Evolutionary conservation across 768 basidiomycete species (phyloP), one percentile per base, ranked within the genome.

Genomic region (Dacryopinax primogenitus): DNA sequence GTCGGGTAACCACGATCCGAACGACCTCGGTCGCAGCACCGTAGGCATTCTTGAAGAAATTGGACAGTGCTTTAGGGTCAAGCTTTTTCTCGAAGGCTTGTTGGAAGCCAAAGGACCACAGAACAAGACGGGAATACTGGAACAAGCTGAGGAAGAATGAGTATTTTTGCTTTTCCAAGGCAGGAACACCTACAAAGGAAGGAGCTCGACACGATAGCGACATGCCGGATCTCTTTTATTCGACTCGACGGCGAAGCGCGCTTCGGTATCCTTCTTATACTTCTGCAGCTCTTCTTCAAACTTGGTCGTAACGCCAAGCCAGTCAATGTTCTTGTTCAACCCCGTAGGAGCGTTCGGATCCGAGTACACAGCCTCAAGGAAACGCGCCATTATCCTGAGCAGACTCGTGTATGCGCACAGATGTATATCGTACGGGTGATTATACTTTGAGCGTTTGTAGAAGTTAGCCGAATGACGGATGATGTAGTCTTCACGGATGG

Each of bases 101-200:
- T 68, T 91, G 88, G 76, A 90, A 90, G 3, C 87, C 88, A 69
- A 91, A 90, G 0, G 89, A 90, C 71, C 83, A 89, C 87, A 90
- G 88, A 62, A 91, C 89, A 12, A 91, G 82, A 16, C 89, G 80
- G 35, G 87, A 87, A 70, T 90, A 91, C 32, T 78, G 82, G 65
- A 86, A 85, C 44, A 88, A 79, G 80, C 88, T 90, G 64, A 1
- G 1, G 35, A 68, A 64, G 35, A 64, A 64, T 66, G 16, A 65
- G 37, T 33, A 23, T 44, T 9, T 44, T 6, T 44, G 41, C 41
- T 18, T 3, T 6, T 9, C 18, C 36, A 37, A 18, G 18, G 36
- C 36, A 18, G 9, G 36, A 9, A 37, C 41, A 74, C 86, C 68
- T 74, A 90, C 87, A 87, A 90, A 1, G 89, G 89, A 6, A 89